These are phyloP conservation scores for Parascedosporium putredinis DNA, from an alignment of 2,329 filamentous ascomycete genomes.

Conservation along the genomic window DNA sequence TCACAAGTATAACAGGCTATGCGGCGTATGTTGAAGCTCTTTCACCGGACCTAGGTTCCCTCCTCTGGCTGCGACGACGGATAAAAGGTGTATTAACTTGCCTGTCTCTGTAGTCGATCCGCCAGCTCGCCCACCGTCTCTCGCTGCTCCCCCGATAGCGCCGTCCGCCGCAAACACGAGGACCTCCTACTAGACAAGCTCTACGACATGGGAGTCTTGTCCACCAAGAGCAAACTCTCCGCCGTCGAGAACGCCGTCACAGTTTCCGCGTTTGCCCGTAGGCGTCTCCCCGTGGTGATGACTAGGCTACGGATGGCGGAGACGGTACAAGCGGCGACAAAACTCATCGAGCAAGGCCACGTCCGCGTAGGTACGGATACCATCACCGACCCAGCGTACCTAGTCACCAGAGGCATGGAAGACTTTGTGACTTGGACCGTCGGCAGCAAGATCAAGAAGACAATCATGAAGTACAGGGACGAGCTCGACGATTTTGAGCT, in stretches of 20 bases:
- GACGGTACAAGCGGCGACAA: conserved; percentile 72
- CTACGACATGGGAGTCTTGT: conserved; percentile 81
- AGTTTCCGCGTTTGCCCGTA: conserved; percentile 76
- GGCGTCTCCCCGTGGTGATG: conserved; percentile 83
- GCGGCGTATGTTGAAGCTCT: conserved; percentile 42
- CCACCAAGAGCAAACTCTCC: conserved; percentile 64
- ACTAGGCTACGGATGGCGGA: conserved; percentile 84
- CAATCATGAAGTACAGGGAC: conserved; percentile 89
- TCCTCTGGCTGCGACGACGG: no score
- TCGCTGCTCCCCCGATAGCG: conserved; percentile 72
- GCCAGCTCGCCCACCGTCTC: conserved; percentile 81
- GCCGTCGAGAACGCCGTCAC: conserved; percentile 82
- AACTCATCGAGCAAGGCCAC: conserved; percentile 89
- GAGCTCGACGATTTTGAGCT: conserved; percentile 94
- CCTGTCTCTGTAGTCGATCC: conserved; percentile 30
- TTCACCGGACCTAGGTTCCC: conserved; percentile 18
- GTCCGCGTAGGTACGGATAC: conserved; percentile 86
- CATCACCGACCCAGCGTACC: conserved; percentile 78
- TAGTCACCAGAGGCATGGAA: conserved; percentile 83
- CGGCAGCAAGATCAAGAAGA: conserved; percentile 93
- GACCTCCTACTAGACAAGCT: conserved; percentile 82
- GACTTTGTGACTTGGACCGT: conserved; percentile 96
- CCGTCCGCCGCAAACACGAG: conserved; percentile 74
- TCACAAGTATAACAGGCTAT: conserved; percentile 54
- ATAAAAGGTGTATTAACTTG: no score